These are phyloP conservation scores for Phytophthora pistaciae DNA, from an alignment of 352 stramenopile species.

Conservation along the genomic window DNA sequence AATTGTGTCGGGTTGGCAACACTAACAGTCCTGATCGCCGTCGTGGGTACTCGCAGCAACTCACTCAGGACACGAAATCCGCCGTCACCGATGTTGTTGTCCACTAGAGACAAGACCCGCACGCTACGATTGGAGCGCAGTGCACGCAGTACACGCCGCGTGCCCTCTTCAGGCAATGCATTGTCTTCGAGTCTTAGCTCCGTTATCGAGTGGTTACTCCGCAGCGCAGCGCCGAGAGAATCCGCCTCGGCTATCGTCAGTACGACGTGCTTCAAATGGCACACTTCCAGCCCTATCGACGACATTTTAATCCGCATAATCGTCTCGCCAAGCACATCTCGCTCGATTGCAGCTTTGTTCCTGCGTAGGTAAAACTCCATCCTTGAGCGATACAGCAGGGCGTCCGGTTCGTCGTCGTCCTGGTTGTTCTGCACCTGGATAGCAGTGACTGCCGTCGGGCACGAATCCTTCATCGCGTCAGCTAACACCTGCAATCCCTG, in stretches of 20 bases:
- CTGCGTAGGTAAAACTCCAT: slow-evolving; percentile 51
- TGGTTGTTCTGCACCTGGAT: slow-evolving; percentile 46
- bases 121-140: slow-evolving; percentile 41
- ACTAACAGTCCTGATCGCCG: slow-evolving; percentile 25
- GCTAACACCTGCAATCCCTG: slow-evolving; percentile 35
- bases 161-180: slow-evolving; percentile 42
- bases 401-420: slow-evolving; percentile 38
- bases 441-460: slow-evolving; percentile 24
- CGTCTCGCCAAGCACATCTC: slow-evolving; percentile 10
- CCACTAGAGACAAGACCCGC: slow-evolving; percentile 27
- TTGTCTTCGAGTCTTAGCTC: slow-evolving; percentile 53
- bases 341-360: slow-evolving; percentile 31
- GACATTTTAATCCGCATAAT: slow-evolving; percentile 35
- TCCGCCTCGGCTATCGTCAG: slow-evolving; percentile 46
- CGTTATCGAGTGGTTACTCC: slow-evolving; percentile 36
- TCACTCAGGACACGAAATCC: slow-evolving; percentile 43
- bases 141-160: slow-evolving; percentile 35
- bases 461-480: slow-evolving; percentile 33
- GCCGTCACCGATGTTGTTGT: slow-evolving; percentile 47
- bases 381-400: slow-evolving; percentile 27
- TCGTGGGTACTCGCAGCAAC: slow-evolving; percentile 36
- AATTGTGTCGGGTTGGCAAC: slow-evolving; percentile 45
- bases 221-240: slow-evolving; percentile 38
- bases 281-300: slow-evolving; percentile 31
- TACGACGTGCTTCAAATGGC: slow-evolving; percentile 46